Evolutionary conservation across 75 land plant species (phyloP), one percentile per base, ranked within the genome.

Genomic region (Selaginella moellendorffii): DNA sequence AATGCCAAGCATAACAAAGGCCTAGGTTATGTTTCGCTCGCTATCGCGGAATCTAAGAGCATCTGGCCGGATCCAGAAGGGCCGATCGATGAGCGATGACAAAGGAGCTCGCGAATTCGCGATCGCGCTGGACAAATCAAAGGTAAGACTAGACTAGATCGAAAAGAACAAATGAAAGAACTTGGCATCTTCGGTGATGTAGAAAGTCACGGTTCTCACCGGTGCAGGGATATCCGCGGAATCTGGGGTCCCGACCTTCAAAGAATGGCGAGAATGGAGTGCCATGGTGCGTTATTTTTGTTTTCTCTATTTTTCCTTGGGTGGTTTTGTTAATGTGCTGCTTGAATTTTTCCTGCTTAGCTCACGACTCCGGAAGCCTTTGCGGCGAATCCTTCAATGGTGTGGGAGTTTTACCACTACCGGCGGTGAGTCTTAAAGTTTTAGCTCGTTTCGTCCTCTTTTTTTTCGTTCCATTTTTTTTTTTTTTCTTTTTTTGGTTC

Each of bases 181-280:
- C 5, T 36, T 36, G 5, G 14, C 14, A 5, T 36, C 5, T 36
- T 36, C 14, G 14, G 5, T 36, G 46, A 36, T 75, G 65, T 78
- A 76, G 80, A 78, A 78, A 76, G 60, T 78, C 27, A 71, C 73
- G 1, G 80, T 75, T 52, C 71, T 78, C 53, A 70, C 80, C 24
- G 80, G 80, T 29, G 80, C 80, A 52, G 80, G 80, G 30, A 67
- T 78, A 70, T 78, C 80, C 18, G 80, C 80, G n/a, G 80, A 78
- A 52, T 78, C 80, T 26, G 79, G 80, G 19, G 75, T 78, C 54
- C 80, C 80, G 28, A 78, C 80, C 10, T 78, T 78, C 36, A 68
- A 78, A n/a, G 80, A 78, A 23, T 78, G 80, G 80, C 74, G 80
- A 18, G 65, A 61, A 59, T 78, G 73, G 69, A 77, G 63, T 75